phyloP scores from a whole-genome alignment of 306 rosid genomes.

The Citrullus amarus region DNA sequence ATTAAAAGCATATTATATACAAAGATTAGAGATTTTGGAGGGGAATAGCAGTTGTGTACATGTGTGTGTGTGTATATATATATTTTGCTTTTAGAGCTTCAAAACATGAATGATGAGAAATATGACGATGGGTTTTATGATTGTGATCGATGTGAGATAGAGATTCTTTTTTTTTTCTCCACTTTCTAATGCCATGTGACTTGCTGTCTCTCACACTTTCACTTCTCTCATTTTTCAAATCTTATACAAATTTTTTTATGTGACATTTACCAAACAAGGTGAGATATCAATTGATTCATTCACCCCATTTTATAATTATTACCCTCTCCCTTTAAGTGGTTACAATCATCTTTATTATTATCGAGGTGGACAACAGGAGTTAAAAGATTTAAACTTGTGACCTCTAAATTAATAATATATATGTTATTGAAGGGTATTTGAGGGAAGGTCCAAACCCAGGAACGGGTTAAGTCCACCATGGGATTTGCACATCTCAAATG shows the following conservation, averaged over 20 bases:
- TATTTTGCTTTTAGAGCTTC: neutral
- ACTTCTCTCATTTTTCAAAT: neutral
- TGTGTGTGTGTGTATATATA: neutral
- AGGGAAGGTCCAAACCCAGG: no score
- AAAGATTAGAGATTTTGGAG: neutral
- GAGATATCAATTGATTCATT: neutral
- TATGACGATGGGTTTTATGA: slow-evolving; percentile 4
- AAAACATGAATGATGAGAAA: slow-evolving; percentile 2
- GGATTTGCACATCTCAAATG: no score
- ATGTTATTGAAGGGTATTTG: no score
- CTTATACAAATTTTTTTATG: neutral
- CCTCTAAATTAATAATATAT: no score
- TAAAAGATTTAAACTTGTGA: no score
- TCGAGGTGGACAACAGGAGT: no score
- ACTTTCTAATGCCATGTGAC: slow-evolving; percentile 2
- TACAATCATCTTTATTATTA: neutral
- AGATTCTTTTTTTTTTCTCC: slow-evolving; percentile 1
- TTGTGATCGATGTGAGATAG: slow-evolving; percentile 1
- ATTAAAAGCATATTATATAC: neutral
- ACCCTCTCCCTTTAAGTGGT: neutral
- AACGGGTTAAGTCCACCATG: no score
- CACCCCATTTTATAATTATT: neutral
- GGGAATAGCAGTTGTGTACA: neutral
- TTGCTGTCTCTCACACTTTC: neutral
- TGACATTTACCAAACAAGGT: neutral